Conservation (phyloP, 73 alveolate genomes). For the Breviolum minutum region DNA sequence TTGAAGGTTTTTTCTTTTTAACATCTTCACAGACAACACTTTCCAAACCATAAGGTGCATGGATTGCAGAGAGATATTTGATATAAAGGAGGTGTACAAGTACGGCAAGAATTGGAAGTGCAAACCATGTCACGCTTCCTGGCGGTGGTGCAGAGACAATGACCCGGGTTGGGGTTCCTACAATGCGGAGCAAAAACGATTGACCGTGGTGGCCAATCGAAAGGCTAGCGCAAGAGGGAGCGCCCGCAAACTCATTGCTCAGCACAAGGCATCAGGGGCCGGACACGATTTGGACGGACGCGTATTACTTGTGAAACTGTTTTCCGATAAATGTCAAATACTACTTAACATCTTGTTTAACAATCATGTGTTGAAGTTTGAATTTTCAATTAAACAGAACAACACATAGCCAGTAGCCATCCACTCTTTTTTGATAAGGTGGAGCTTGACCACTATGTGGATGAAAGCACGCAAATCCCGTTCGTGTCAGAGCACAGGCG, state of each 20-base stretch:
- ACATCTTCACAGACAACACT: no score
- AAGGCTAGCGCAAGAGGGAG: neutral
- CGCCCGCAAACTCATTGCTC: neutral
- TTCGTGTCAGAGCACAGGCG: constrained; percentile 14
- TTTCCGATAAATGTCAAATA: no score
- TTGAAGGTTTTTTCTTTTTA: no score
- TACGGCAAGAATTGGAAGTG: neutral
- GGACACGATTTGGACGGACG: no score
- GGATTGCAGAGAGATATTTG: neutral
- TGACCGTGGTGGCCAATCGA: neutral
- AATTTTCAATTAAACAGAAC: no score
- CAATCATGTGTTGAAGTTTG: no score
- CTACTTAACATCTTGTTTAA: no score
- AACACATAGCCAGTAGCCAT: no score
- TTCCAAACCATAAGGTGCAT: neutral
- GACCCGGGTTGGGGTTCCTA: neutral
- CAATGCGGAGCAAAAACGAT: neutral
- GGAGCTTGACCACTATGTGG: neutral
- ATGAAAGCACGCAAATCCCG: neutral
- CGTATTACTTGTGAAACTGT: no score
- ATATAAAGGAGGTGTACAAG: neutral
- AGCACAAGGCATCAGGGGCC: neutral
- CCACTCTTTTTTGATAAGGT: no score
- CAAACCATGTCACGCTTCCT: neutral
- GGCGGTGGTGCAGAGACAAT: neutral